Conservation (phyloP, 352 stramenopile species). For the Globisporangium alternatum region DNA sequence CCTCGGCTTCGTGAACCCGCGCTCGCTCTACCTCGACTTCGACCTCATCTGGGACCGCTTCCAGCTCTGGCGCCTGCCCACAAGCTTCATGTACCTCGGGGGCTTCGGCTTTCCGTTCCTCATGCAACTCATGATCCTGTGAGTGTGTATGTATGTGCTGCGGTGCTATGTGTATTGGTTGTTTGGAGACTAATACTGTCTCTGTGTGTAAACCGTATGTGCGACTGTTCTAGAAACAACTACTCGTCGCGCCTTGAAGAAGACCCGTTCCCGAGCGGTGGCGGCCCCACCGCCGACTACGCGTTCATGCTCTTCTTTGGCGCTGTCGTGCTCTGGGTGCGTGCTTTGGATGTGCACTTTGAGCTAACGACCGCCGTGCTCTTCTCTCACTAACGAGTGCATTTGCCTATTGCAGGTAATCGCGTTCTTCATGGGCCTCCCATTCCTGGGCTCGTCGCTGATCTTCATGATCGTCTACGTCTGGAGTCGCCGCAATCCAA, state of each 20-base stretch:
- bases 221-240: slow-evolving; percentile 46
- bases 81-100: slow-evolving; percentile 87
- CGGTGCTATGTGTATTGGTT: background rate
- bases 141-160: slow-evolving; percentile 15
- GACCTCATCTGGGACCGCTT: slow-evolving; percentile 85
- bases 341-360: slow-evolving; percentile 8
- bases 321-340: slow-evolving; percentile 69
- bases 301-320: slow-evolving; percentile 90
- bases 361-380: background rate
- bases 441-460: slow-evolving; percentile 80
- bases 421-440: slow-evolving; percentile 79
- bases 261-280: slow-evolving; percentile 80
- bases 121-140: slow-evolving; percentile 91
- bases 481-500: slow-evolving; percentile 87
- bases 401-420: slow-evolving; percentile 42
- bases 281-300: slow-evolving; percentile 82
- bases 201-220: background rate
- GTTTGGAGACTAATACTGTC: background rate
- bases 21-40: slow-evolving; percentile 84
- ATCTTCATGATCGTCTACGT: slow-evolving; percentile 92
- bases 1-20: slow-evolving; percentile 77
- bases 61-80: slow-evolving; percentile 87
- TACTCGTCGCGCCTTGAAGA: slow-evolving; percentile 83
- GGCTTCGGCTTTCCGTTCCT: slow-evolving; percentile 88
- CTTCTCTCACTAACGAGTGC: background rate